These are phyloP conservation scores for Geranium brycei DNA, from an alignment of 345 rosid species.

Conservation along the genomic window DNA sequence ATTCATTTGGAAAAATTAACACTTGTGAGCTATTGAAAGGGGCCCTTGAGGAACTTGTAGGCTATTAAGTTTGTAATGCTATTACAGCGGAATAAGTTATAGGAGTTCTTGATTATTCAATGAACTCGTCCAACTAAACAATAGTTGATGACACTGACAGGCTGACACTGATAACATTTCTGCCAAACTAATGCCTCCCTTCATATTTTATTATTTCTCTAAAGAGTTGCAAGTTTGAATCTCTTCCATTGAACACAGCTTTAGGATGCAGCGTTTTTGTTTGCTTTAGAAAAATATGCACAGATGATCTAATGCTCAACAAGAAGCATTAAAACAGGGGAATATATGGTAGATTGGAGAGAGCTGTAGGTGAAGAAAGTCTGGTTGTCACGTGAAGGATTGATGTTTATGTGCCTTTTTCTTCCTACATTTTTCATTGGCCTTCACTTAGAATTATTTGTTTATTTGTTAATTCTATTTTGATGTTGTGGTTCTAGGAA, in stretches of 20 bases:
- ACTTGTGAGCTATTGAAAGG: neutral
- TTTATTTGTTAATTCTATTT: neutral
- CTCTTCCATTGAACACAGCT: neutral
- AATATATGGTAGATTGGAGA: no score
- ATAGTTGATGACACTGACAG: neutral
- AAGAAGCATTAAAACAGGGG: no score
- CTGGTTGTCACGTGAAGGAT: no score
- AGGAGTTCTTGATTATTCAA: no score
- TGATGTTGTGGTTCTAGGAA: constrained; percentile 57
- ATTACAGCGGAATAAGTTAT: no score
- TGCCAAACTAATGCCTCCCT: neutral
- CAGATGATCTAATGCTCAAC: neutral
- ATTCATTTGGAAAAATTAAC: neutral
- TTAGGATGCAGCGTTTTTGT: neutral
- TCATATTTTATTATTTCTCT: neutral
- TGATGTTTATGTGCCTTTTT: no score
- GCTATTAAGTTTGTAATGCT: no score
- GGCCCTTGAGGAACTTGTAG: neutral
- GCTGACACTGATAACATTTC: neutral
- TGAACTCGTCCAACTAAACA: neutral
- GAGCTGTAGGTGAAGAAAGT: no score
- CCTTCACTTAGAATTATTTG: neutral
- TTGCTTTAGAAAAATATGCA: neutral
- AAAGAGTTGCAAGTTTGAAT: neutral
- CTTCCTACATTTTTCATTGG: neutral